These are phyloP conservation scores for Dryadomyces sulphureus DNA, from an alignment of 2,329 filamentous ascomycete genomes.

Conservation along the genomic window DNA sequence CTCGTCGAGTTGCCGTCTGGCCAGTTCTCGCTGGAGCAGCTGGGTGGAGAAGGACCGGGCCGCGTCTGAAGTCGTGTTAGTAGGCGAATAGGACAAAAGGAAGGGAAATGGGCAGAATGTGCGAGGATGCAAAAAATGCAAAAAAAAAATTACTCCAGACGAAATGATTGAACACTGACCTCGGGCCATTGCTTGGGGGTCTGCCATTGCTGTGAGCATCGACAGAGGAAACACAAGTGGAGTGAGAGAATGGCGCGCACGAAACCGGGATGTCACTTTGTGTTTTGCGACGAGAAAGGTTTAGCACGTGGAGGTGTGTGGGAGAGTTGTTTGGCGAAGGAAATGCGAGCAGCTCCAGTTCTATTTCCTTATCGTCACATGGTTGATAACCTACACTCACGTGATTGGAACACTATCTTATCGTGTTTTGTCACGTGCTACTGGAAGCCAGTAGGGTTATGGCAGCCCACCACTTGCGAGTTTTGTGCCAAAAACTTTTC, in stretches of 20 bases:
- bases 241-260: background rate
- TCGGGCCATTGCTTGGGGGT: background rate
- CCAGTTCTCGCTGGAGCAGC: constrained; percentile 36
- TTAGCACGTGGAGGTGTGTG: too few relatives aligned
- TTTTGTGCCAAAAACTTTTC: constrained; percentile 5
- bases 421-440: background rate
- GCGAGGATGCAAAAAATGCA: too few relatives aligned
- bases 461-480: constrained; percentile 3
- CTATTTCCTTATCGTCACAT: background rate
- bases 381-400: background rate
- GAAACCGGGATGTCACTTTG: too few relatives aligned
- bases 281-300: background rate
- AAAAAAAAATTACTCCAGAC: background rate
- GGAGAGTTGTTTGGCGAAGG: too few relatives aligned
- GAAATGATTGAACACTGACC: background rate
- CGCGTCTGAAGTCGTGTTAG: constrained; percentile 15
- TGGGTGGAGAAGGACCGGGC: constrained; percentile 37
- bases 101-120: too few relatives aligned
- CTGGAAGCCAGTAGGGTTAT: constrained; percentile 1
- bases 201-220: background rate
- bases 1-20: constrained; percentile 24
- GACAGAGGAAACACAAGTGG: too few relatives aligned
- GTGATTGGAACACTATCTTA: background rate
- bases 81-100: background rate
- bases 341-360: too few relatives aligned